Evolutionary conservation across 805 yeast species (phyloP), one percentile per base, ranked within the genome.

Genomic region (Yamadazyma tumulicola): DNA sequence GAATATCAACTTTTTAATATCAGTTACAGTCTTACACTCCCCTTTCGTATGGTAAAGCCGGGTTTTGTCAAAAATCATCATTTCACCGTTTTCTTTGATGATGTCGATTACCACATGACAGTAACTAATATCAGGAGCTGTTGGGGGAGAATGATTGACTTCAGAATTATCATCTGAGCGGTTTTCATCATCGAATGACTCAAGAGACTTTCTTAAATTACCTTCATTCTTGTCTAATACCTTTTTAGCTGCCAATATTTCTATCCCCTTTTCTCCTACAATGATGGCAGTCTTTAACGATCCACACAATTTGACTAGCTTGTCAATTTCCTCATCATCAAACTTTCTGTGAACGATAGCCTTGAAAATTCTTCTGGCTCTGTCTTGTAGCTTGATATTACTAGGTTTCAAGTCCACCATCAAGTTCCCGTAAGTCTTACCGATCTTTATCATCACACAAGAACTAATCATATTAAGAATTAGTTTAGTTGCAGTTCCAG

Each of bases 321-420:
- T 7, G 19, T 29, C 32, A 9, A 29, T 29, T 6, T 26, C 17
- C 7, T 15, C 19, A 26, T 12, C 5, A 15, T 15, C 19, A 15
- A 26, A 26, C n/a, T 19, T 19, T 9, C 19, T 5, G 12, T 29
- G 10, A 8, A 22, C 32, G 19, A 19, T 18, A 6, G 28, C 8
- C 16, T 13, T 31, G 16, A 31, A 31, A 8, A 31, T 31, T 12
- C 29, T 31, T 14, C 35, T 22, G 6, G 35, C 18, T 23, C 35
- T 8, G 18, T 31, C 35, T 10, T 13, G 6, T 15, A 31, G 19
- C 14, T 31, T 31, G 6, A 31, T 5, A 17, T 31, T 31, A n/a
- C 29, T 31, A 10, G 35, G 35, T 24, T 10, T 31, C 14, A 31
- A 31, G 23, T 31, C 35, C 15, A 31, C 35, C 35, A 31, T 31